These are phyloP conservation scores for Coleophoma eucalyptorum DNA, from an alignment of 2,329 filamentous ascomycete species.

Conservation along the genomic window DNA sequence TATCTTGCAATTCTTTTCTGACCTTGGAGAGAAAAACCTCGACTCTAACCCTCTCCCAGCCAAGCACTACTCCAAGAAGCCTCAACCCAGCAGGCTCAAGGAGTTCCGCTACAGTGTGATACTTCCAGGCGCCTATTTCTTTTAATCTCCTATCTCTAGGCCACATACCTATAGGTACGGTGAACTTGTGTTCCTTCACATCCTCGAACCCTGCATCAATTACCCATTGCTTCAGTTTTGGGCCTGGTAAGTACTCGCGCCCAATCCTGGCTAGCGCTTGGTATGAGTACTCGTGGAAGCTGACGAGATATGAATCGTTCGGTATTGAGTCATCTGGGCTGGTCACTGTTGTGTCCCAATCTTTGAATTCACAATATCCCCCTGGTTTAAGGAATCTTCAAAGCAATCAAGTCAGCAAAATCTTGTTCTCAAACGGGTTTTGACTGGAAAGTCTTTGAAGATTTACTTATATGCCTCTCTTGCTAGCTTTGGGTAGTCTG, in stretches of 20 bases:
- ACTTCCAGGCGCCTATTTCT: not conserved
- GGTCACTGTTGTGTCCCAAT: slow-evolving; percentile 1
- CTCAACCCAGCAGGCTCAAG: not conserved
- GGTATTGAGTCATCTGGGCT: slow-evolving; percentile 2
- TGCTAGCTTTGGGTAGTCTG: slow-evolving; percentile 1
- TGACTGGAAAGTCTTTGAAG: too few relatives aligned
- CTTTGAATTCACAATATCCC: slow-evolving; percentile 5
- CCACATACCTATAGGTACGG: slow-evolving; percentile 11
- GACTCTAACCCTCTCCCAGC: not conserved
- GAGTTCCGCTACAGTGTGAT: not conserved
- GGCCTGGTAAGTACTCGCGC: slow-evolving; percentile 3
- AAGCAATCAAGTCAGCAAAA: not conserved
- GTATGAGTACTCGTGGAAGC: slow-evolving; percentile 22
- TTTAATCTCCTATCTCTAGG: slow-evolving; percentile 3
- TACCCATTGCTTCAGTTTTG: slow-evolving; percentile 21
- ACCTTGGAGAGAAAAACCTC: not conserved
- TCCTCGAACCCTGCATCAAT: slow-evolving; percentile 13
- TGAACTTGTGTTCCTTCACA: slow-evolving; percentile 10
- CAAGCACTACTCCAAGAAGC: not conserved
- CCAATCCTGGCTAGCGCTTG: slow-evolving; percentile 31
- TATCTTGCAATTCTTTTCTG: not conserved
- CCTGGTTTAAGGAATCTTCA: slow-evolving; percentile 1
- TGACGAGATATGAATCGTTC: not conserved
- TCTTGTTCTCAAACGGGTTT: not conserved
- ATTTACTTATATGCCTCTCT: not conserved